Evolutionary conservation across 2,329 filamentous ascomycete species (phyloP).

Genomic region (Paecilomyces sp.): DNA sequence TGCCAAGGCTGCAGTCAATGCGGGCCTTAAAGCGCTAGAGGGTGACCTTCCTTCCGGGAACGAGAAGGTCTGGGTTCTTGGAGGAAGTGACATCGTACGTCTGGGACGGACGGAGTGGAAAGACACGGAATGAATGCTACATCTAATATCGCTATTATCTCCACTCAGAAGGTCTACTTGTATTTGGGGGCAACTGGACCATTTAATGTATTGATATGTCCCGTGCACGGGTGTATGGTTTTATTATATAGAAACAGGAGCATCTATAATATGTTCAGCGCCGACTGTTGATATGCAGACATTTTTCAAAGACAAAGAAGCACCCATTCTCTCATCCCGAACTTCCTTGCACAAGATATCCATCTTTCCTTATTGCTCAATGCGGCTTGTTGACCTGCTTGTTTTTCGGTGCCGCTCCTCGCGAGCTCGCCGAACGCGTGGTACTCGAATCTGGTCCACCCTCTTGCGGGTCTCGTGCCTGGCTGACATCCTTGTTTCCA

Average conservation of each 20-base stretch:
- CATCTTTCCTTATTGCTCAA: not conserved
- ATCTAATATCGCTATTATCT: constrained; percentile 7
- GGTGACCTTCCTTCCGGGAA: constrained; percentile 30
- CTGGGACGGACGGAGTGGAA: constrained; percentile 20
- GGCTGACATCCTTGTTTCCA: constrained; percentile 52
- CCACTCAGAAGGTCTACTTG: not conserved
- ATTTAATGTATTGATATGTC: not conserved
- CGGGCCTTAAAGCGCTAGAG: constrained; percentile 32
- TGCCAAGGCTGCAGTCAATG: constrained; percentile 35
- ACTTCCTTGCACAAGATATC: not conserved
- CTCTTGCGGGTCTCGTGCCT: constrained; percentile 38
- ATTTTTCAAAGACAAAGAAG: not conserved
- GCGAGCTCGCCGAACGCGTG: constrained; percentile 32
- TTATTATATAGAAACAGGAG: not conserved
- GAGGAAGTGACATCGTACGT: constrained; percentile 30
- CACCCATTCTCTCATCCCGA: not conserved
- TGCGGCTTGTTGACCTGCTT: constrained; percentile 9
- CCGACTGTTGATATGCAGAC: not conserved
- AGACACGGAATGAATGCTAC: constrained; percentile 3
- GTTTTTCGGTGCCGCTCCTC: constrained; percentile 29
- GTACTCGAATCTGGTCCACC: constrained; percentile 36
- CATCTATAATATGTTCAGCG: not conserved
- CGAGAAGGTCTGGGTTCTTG: constrained; percentile 34
- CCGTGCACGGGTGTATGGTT: not conserved
- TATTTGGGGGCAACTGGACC: not conserved